Conservation (phyloP, 2,329 filamentous ascomycete species). For the Aureobasidium sp. region DNA sequence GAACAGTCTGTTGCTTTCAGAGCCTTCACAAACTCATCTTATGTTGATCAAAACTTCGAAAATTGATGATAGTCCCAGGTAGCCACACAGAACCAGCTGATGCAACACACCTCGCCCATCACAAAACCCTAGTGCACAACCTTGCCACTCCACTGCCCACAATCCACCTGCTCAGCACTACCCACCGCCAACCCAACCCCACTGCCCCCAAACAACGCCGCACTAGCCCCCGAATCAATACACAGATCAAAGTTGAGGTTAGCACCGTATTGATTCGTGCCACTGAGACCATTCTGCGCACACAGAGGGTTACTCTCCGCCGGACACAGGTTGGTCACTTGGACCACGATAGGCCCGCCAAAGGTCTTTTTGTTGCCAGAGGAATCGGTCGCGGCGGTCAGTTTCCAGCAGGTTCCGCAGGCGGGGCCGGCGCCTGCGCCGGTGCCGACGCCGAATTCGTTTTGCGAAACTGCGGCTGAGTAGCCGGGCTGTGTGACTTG, state of each 20-base stretch:
- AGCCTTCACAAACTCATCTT: too few relatives aligned
- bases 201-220: slow-evolving; percentile 31
- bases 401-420: slow-evolving; percentile 35
- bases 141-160: slow-evolving; percentile 16
- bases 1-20: too few relatives aligned
- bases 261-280: slow-evolving; percentile 34
- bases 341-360: slow-evolving; percentile 29
- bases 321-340: slow-evolving; percentile 38
- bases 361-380: slow-evolving; percentile 23
- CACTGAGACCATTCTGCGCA: slow-evolving; percentile 27
- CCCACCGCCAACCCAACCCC: slow-evolving; percentile 30
- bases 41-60: too few relatives aligned
- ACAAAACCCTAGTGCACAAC: background rate
- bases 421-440: slow-evolving; percentile 33
- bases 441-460: slow-evolving; percentile 33
- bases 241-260: slow-evolving; percentile 38
- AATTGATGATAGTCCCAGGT: too few relatives aligned
- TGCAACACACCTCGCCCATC: background rate
- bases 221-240: slow-evolving; percentile 32
- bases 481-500: slow-evolving; percentile 24
- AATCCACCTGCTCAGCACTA: slow-evolving; percentile 27
- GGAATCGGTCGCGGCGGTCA: slow-evolving; percentile 31
- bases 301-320: slow-evolving; percentile 34
- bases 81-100: background rate
- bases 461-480: slow-evolving; percentile 34